Evolutionary conservation across 305 asterid species (phyloP).

Genomic region (Rubia peregrina): DNA sequence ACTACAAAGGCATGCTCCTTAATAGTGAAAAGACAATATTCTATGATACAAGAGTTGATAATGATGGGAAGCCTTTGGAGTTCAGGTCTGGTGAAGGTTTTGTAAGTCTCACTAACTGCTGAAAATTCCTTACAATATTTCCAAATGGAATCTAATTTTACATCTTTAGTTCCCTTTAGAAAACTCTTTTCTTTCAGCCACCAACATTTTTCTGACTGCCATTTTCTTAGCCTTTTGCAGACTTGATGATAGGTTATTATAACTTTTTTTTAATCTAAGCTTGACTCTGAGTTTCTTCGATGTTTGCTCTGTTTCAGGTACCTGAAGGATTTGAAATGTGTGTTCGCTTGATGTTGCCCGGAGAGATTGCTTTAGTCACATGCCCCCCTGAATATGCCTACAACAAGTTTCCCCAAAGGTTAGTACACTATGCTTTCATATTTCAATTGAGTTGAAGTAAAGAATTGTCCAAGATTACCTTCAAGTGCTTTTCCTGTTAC

Average conservation of each 20-base stretch:
- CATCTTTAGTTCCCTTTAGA: constrained; percentile 4
- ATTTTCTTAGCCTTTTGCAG: constrained; percentile 7
- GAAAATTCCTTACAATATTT: not conserved
- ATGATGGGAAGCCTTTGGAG: constrained; percentile 74
- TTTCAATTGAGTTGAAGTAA: not conserved
- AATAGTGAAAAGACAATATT: constrained; percentile 72
- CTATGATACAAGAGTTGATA: constrained; percentile 69
- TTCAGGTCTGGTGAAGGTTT: constrained; percentile 99
- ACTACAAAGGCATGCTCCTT: constrained; percentile 88
- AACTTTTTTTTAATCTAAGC: not conserved
- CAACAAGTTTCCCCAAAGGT: constrained; percentile 82
- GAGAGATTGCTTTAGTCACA: constrained; percentile 79
- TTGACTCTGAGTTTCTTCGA: not conserved
- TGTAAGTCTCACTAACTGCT: constrained; percentile 48
- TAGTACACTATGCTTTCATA: constrained; percentile 5
- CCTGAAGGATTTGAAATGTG: constrained; percentile 99
- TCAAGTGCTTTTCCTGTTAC: not conserved
- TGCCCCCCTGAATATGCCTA: constrained; percentile 99
- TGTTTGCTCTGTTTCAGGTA: constrained; percentile 39
- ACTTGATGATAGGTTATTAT: constrained; percentile 10
- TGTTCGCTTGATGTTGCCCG: constrained; percentile 91
- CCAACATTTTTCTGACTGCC: constrained; percentile 5
- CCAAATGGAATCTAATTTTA: constrained; percentile 2
- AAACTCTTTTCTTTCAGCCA: not conserved
- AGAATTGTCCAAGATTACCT: not conserved